Evolutionary conservation across 768 basidiomycete genomes (phyloP).

Genomic region (Suillus fuscotomentosus): DNA sequence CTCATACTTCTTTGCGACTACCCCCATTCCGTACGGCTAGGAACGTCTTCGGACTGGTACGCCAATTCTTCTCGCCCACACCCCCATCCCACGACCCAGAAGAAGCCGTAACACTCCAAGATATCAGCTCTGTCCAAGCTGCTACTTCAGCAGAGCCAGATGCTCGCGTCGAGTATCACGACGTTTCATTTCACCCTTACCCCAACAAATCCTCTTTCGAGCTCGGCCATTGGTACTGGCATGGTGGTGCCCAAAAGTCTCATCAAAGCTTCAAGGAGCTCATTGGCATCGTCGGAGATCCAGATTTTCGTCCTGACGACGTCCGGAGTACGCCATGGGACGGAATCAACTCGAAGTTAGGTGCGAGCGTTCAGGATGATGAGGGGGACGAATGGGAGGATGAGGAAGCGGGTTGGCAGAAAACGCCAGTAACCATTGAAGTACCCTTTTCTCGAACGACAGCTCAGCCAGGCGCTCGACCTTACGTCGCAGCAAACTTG

Average conservation of each 20-base stretch:
- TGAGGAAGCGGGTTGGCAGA: too few species aligned
- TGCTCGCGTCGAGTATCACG: neutral
- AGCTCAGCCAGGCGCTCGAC: too few species aligned
- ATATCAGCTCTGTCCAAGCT: neutral
- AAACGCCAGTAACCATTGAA: too few species aligned
- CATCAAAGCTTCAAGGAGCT: neutral
- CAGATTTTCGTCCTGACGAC: too few species aligned
- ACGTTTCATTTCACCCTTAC: neutral
- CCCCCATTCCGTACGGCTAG: neutral
- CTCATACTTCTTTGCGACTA: neutral
- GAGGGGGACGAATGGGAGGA: too few species aligned
- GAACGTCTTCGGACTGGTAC: slow-evolving; percentile 3
- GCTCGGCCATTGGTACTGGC: neutral
- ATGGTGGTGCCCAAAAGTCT: neutral
- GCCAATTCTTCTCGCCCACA: neutral
- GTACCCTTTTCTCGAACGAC: too few species aligned
- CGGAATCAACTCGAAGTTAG: too few species aligned
- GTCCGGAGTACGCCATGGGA: too few species aligned
- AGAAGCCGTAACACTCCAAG: neutral
- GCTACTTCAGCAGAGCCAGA: neutral
- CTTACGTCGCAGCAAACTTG: too few species aligned
- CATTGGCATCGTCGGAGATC: too few species aligned
- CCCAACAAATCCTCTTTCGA: neutral
- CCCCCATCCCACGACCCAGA: neutral
- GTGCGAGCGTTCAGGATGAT: too few species aligned